A percentile compares a stretch with the other conserved stretches of the same genome.
Evolutionary conservation across 345 rosid species (phyloP).

Genomic region (Salix koriyanagi): DNA sequence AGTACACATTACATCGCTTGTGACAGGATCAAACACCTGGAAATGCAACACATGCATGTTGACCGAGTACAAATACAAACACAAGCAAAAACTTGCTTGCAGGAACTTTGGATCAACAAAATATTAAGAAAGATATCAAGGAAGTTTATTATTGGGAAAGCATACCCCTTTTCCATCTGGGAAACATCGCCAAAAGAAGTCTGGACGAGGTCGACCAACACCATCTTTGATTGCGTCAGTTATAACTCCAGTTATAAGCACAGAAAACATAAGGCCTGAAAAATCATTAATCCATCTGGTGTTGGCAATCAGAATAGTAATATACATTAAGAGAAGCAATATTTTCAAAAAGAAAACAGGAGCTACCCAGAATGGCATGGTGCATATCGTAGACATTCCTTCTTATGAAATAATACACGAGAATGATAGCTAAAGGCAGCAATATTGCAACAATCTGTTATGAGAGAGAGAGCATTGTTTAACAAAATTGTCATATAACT

Average conservation of each 20-base stretch:
- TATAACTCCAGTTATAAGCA: constrained; percentile 68
- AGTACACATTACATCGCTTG: constrained; percentile 62
- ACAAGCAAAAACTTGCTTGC: background rate
- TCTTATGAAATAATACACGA: constrained; percentile 62
- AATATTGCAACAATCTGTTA: constrained; percentile 66
- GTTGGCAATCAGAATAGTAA: background rate
- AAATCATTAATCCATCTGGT: constrained; percentile 10
- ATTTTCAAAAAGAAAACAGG: constrained; percentile 9
- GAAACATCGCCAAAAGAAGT: constrained; percentile 97
- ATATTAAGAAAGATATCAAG: background rate
- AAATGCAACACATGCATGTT: constrained; percentile 12
- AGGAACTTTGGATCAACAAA: background rate
- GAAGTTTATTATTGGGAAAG: constrained; percentile 4
- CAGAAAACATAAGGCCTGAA: constrained; percentile 75
- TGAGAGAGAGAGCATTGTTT: background rate
- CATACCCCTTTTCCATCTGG: constrained; percentile 83
- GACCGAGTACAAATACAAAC: constrained; percentile 11
- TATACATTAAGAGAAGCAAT: background rate
- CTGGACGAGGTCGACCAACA: constrained; percentile 94
- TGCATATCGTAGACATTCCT: constrained; percentile 82
- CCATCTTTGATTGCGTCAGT: constrained; percentile 92
- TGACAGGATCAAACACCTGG: constrained; percentile 59
- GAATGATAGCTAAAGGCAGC: constrained; percentile 57
- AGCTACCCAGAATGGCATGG: constrained; percentile 75
- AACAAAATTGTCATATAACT: background rate